Percentiles rank a stretch among this genome's conserved stretches.
Conservation (phyloP, 1,139 yeast genomes). For the Yamadazyma buinensis region DNA sequence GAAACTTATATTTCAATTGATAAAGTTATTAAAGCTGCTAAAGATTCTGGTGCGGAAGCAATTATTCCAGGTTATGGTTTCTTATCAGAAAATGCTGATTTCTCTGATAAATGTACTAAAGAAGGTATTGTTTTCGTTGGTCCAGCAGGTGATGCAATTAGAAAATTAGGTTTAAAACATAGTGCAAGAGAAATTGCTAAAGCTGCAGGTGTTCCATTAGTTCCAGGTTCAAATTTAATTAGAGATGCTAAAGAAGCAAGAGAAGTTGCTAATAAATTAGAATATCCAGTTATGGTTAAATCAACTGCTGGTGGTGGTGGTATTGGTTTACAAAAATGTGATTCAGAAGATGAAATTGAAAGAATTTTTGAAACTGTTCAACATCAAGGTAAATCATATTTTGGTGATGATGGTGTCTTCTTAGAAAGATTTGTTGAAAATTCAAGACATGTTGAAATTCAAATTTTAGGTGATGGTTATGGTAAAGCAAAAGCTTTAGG, state of each 20-base stretch:
- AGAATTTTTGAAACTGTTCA: constrained; percentile 85
- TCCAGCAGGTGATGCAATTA: constrained; percentile 77
- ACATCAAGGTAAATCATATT: constrained; percentile 89
- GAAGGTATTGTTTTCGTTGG: constrained; percentile 93
- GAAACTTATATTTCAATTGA: constrained; percentile 86
- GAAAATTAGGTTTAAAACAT: constrained; percentile 88
- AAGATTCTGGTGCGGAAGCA: constrained; percentile 79
- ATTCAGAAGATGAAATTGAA: constrained; percentile 72
- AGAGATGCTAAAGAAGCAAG: constrained; percentile 68
- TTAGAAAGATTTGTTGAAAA: constrained; percentile 90
- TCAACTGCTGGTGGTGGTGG: constrained; percentile 99
- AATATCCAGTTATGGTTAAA: constrained; percentile 92
- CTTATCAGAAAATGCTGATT: constrained; percentile 93
- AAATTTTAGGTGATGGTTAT: constrained; percentile 91
- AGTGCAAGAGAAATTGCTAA: constrained; percentile 93
- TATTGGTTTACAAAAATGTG: constrained; percentile 92
- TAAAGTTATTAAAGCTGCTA: constrained; percentile 82
- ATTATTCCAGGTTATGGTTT: constrained; percentile 97
- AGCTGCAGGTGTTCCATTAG: constrained; percentile 86
- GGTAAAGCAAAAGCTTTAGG: constrained; percentile 93
- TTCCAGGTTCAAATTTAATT: constrained; percentile 89
- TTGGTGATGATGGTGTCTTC: constrained; percentile 94
- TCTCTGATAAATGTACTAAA: constrained; percentile 77
- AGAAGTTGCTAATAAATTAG: constrained; percentile 69
- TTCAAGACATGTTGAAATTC: constrained; percentile 95